A percentile compares a stretch with the other conserved stretches of the same genome.
Conservation (phyloP, 345 rosid species). For the Camelina laxa region DNA sequence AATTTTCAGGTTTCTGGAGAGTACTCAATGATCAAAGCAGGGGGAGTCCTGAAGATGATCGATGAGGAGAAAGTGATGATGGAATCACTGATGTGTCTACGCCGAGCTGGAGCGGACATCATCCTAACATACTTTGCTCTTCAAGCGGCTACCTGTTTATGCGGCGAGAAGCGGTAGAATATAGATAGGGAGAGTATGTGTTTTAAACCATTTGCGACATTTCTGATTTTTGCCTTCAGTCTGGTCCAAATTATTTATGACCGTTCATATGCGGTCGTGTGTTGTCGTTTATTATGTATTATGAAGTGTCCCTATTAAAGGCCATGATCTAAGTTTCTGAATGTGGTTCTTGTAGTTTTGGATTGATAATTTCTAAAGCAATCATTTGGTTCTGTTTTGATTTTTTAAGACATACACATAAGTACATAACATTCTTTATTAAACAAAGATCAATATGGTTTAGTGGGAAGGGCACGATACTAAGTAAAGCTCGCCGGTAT, state of each 20-base stretch:
- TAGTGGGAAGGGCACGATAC: too few species aligned
- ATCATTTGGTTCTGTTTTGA: too few species aligned
- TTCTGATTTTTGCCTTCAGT: constrained; percentile 10
- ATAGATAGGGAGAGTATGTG: constrained; percentile 7
- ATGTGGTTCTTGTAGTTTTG: not conserved
- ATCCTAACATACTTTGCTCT: constrained; percentile 92
- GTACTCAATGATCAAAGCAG: constrained; percentile 97
- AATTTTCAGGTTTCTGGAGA: constrained; percentile 61
- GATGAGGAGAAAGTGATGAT: constrained; percentile 97
- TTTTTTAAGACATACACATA: too few species aligned
- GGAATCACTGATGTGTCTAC: constrained; percentile 91
- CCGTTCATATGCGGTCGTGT: constrained; percentile 1
- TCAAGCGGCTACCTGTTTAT: constrained; percentile 85
- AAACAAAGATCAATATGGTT: too few species aligned
- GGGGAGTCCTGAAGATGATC: constrained; percentile 89
- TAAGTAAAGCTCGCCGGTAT: too few species aligned
- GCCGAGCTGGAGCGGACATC: constrained; percentile 92
- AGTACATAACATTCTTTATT: too few species aligned
- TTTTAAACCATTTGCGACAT: constrained; percentile 2
- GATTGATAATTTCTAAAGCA: not conserved
- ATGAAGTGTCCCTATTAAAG: too few species aligned
- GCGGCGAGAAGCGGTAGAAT: constrained; percentile 55
- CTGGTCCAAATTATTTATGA: constrained; percentile 6
- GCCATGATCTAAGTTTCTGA: not conserved
- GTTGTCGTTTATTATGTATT: too few species aligned